These are phyloP conservation scores for Xylaria sp. DNA, from an alignment of 2,329 filamentous ascomycete species.

Conservation along the genomic window DNA sequence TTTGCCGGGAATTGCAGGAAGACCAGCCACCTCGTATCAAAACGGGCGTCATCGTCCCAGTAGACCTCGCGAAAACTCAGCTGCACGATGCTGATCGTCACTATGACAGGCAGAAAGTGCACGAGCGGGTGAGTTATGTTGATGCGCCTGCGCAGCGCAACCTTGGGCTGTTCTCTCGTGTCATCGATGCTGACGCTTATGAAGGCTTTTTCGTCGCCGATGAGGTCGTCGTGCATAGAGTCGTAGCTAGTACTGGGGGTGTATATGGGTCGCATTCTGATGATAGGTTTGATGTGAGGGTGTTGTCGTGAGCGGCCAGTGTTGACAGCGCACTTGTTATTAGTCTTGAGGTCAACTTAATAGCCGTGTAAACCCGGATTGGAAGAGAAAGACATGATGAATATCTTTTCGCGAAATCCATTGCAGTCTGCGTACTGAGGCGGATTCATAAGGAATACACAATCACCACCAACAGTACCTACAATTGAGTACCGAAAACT, in stretches of 20 bases:
- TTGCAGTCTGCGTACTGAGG: neutral
- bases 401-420: neutral
- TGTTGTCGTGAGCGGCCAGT: neutral
- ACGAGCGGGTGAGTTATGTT: slow-evolving; percentile 19
- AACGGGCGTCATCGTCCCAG: slow-evolving; percentile 18
- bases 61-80: slow-evolving; percentile 19
- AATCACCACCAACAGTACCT: neutral
- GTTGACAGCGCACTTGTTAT: neutral
- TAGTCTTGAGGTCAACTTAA: neutral
- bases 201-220: slow-evolving; percentile 6
- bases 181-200: neutral
- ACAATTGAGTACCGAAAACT: neutral
- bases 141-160: slow-evolving; percentile 13
- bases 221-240: neutral
- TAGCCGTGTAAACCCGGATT: neutral
- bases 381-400: neutral
- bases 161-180: slow-evolving; percentile 15
- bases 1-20: slow-evolving; percentile 33
- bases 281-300: neutral
- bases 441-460: neutral
- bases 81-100: slow-evolving; percentile 18
- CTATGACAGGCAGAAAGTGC: slow-evolving; percentile 15
- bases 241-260: neutral
- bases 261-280: neutral
- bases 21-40: slow-evolving; percentile 10